Base-by-base conservation (phyloP, 2,329 filamentous ascomycete genomes). In the Ascochyta koolunga region DNA sequence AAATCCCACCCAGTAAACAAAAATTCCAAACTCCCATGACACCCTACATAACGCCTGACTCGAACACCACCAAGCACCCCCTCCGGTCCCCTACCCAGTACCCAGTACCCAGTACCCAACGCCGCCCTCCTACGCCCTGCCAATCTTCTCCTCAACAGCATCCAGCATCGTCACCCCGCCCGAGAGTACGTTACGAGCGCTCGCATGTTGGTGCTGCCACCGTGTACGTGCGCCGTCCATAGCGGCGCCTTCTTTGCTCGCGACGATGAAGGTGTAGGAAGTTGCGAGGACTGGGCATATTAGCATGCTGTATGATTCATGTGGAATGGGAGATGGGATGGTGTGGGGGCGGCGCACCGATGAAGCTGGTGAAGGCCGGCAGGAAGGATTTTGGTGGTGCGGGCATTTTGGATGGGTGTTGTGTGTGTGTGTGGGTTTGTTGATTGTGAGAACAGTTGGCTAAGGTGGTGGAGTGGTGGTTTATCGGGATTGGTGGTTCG, bases 211-310 rank as follows among this genome's bases (percentile, higher is more conserved):
- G 2, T 66, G 37, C 54, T 72, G 67, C 68, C 70, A 74, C n/a
- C 71, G 60, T 38, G 63, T 66, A 27, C 69, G 66, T 11, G 72
- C 71, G 35, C 52, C 57, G 55, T 73, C 71, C 31, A 74, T 64
- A 15, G 66, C 58, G 10, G 63, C 65, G 42, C 71, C 72, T 64
- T 74, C 72, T 56, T 65, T 63, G 15, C 60, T 50, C 5, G 72
- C 72, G 2, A 69, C 69, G 24, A 70, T 44, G 33, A 66, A 62
- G 4, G 70, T 73, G 66, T 74, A 74, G 36, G 68, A 68, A 56
- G 69, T 57, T 10, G 64, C 69, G 37, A 65, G 40, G 48, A 52
- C 71, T 73, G 45, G 0, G 32, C 10, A 9, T 39, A 44, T 62
- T 59, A 64, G 61, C n/a, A n/a, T n/a, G n/a, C n/a, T 31, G n/a